Evolutionary conservation across 202 grass and related monocot genomes (phyloP), one percentile per base, ranked within the genome.

Genomic region (Carex arenaria): DNA sequence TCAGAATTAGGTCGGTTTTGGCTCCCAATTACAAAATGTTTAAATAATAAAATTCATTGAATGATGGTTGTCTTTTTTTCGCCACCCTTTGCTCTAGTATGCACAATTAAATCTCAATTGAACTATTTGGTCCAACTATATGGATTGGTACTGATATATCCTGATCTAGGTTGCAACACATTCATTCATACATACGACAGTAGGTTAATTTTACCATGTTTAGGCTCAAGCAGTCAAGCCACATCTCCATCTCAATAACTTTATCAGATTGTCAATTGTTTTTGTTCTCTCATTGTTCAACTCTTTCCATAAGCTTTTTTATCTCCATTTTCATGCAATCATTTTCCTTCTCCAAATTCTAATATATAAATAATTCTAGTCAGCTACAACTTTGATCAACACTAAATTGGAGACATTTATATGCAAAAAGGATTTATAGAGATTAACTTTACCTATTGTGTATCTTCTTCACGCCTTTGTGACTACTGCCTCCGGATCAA

Each of bases 301-400:
- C 59, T 92, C 89, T 72, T 34, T 85, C 85, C 64, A 63, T 83
- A 56, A 93, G 78, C 18, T n/a, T 86, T 84, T 90, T 85, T 60
- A 85, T 52, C 72, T 87, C 85, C 64, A 84, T 91, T 61, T 90
- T 91, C 84, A 93, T 51, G 31, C 78, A 75, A 80, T 18, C 55
- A 13, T 89, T 98, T 88, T 98, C 91, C 45, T 92, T 92, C 88
- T 89, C 83, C 56, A 93, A 82, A 91, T 84, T 88, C 95, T 95
- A 81, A 38, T 13, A 67, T 85, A 83, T 47, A 76, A 76, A 70
- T 12, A 28, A 55, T 56, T 57, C n/a, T 32, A 34, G 22, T 52
- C 71, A 75, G 49, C 31, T 34, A 15, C 26, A 56, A n/a, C 52
- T n/a, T 56, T 56, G 2, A 56, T 56, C 52, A 76, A 76, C 26